A percentile compares a stretch with the other conserved stretches of the same genome.
These are phyloP conservation scores for Eutypa lata DNA, from an alignment of 2,329 filamentous ascomycete species.

Conservation along the genomic window DNA sequence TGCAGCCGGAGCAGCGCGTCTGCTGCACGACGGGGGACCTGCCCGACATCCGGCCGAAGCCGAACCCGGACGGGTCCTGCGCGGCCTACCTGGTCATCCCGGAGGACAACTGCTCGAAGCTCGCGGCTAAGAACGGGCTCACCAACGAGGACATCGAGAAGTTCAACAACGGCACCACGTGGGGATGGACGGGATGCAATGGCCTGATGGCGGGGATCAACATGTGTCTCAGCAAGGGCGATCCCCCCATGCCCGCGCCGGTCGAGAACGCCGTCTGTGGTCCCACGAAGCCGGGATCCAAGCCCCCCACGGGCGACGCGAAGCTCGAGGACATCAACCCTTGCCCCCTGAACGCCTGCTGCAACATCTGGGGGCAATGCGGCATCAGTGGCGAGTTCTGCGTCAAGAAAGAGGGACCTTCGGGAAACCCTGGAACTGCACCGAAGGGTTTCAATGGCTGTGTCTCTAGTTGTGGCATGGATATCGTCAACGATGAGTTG, in stretches of 20 bases:
- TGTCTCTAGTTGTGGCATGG: constrained; percentile 8
- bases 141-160: constrained; percentile 11
- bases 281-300: constrained; percentile 8
- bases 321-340: constrained; percentile 6
- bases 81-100: constrained; percentile 27
- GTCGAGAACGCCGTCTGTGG: constrained; percentile 17
- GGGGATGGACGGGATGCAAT: constrained; percentile 18
- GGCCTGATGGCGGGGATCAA: constrained; percentile 8
- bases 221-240: constrained; percentile 21
- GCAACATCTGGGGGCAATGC: constrained; percentile 20
- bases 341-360: constrained; percentile 7
- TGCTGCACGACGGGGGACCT: constrained; percentile 35
- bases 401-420: constrained; percentile 13
- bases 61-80: constrained; percentile 33
- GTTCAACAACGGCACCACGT: constrained; percentile 18
- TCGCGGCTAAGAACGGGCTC: constrained; percentile 22
- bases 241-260: constrained; percentile 14
- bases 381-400: constrained; percentile 32
- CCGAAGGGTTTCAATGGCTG: constrained; percentile 1
- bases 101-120: constrained; percentile 29
- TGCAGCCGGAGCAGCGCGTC: constrained; percentile 31
- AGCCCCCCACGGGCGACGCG: not conserved
- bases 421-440: constrained; percentile 7
- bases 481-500: constrained; percentile 1
- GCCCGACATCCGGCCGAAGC: constrained; percentile 31